Evolutionary conservation across 1,139 yeast genomes (phyloP).

Genomic region (Taiozyma sp.): DNA sequence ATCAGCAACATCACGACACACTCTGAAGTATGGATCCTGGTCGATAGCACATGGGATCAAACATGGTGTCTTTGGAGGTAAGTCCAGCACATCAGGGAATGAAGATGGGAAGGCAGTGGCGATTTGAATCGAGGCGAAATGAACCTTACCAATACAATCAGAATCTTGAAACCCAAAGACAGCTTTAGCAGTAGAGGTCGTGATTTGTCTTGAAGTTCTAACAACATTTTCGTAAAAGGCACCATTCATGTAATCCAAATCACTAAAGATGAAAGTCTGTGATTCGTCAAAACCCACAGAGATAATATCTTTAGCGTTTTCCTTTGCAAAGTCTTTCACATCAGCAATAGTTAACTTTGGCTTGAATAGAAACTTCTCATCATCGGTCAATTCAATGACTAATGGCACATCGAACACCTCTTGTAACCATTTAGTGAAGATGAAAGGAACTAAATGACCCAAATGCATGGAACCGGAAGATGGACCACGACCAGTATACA

Average conservation of each 20-base stretch:
- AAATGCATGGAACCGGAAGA: constrained; percentile 92
- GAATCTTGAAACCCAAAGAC: constrained; percentile 97
- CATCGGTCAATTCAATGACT: constrained; percentile 94
- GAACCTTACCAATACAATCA: constrained; percentile 91
- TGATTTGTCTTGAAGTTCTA: constrained; percentile 90
- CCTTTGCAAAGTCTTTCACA: constrained; percentile 71
- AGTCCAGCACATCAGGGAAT: constrained; percentile 87
- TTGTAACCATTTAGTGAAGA: constrained; percentile 97
- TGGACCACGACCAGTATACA: constrained; percentile 98
- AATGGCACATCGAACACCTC: constrained; percentile 97
- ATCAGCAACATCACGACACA: constrained; percentile 95
- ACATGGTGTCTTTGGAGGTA: constrained; percentile 86
- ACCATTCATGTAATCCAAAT: constrained; percentile 89
- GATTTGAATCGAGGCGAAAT: constrained; percentile 94
- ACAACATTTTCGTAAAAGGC: constrained; percentile 93
- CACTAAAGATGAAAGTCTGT: constrained; percentile 93
- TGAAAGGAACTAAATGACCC: constrained; percentile 96
- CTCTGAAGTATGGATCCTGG: constrained; percentile 98
- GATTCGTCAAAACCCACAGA: constrained; percentile 94
- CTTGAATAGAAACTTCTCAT: constrained; percentile 94
- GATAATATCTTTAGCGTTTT: constrained; percentile 90
- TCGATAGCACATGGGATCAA: constrained; percentile 99
- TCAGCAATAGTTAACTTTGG: constrained; percentile 85
- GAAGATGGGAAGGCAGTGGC: constrained; percentile 95
- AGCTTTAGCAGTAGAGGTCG: constrained; percentile 92